Percentiles rank a stretch among this genome's conserved stretches.
Evolutionary conservation across 495 filamentous ascomycete species (phyloP).

Genomic region (Aspergillus wentii): DNA sequence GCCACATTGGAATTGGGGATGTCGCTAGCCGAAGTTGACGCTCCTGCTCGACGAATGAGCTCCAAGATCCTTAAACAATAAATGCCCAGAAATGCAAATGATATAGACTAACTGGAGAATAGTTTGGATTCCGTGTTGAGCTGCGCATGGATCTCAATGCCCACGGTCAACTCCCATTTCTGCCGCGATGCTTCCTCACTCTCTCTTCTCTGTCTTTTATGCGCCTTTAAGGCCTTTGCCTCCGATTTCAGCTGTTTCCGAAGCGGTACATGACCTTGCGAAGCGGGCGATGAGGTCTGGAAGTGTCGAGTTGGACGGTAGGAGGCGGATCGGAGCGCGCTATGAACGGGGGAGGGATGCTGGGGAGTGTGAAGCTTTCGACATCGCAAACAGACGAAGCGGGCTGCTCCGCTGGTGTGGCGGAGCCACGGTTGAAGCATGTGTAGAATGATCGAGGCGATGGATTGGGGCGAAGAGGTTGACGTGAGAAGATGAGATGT

Average conservation of each 20-base stretch:
- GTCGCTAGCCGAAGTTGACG: slow-evolving; percentile 63
- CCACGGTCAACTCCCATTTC: slow-evolving; percentile 86
- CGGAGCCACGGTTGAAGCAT: slow-evolving; percentile 36
- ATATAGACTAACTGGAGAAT: slow-evolving; percentile 58
- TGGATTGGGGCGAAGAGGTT: not conserved
- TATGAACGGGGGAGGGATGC: not conserved
- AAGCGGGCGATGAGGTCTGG: slow-evolving; percentile 17
- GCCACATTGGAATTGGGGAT: slow-evolving; percentile 80
- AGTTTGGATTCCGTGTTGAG: slow-evolving; percentile 81
- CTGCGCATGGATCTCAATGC: slow-evolving; percentile 96
- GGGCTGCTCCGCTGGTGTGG: slow-evolving; percentile 23
- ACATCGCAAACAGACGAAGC: slow-evolving; percentile 21
- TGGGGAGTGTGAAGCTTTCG: slow-evolving; percentile 1
- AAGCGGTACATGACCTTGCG: slow-evolving; percentile 46
- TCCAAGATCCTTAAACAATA: not conserved
- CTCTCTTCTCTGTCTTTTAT: slow-evolving; percentile 32
- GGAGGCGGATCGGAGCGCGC: slow-evolving; percentile 6
- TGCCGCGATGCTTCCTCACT: slow-evolving; percentile 31
- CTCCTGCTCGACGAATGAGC: slow-evolving; percentile 34
- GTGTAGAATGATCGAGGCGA: not conserved
- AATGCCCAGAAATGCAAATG: not conserved
- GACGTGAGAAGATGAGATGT: too few species aligned
- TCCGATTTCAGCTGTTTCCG: slow-evolving; percentile 74
- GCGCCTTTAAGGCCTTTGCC: slow-evolving; percentile 46
- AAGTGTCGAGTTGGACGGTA: slow-evolving; percentile 14